Evolutionary conservation across 192 early-diverging fungal species (phyloP), one percentile per base, ranked within the genome.

Genomic region (Bifiguratus adelaidae): DNA sequence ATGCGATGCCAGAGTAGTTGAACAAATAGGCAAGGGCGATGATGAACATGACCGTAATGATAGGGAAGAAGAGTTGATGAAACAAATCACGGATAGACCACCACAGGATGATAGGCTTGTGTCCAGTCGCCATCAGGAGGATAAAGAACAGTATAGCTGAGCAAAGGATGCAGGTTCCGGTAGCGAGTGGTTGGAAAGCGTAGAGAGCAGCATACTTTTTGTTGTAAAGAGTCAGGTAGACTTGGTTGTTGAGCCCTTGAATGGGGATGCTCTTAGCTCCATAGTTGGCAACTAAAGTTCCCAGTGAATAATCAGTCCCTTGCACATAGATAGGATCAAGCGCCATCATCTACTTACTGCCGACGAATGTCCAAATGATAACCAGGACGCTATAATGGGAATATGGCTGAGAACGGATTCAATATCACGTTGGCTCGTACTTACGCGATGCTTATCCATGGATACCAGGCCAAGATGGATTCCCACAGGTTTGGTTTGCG

Each of bases 11-110:
- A 26, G 51, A 54, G 33, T 53, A 64, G 47, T 64, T 64, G 34
- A 48, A 64, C 13, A 64, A 42, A 34, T 64, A 64, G 20, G 61
- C 56, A 26, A 64, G 48, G 6, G 55, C 61, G 41, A 64, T 56
- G 28, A 64, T 64, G 23, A 64, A 58, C 2, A 55, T 57, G 2
- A 64, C 61, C 7, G 61, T 64, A 9, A 64, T 23, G 25, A 54
- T 15, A 13, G 61, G 55, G 21, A 37, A 48, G 19, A 45, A 38
- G 1, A 64, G 41, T 21, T 64, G 61, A 7, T 41, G 44, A 1
- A 25, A 30, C 2, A 55, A 58, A 16, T 44, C 30, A n/a, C n/a
- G 8, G 4, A 64, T 4, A 19, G 61, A 29, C 42, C 22, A 20
- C 30, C 22, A 44, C 15, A 57, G 47, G 16, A 64, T 44, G 2